Conservation (phyloP, 176 grass and related monocot species). For the Tuctoria greenei region DNA sequence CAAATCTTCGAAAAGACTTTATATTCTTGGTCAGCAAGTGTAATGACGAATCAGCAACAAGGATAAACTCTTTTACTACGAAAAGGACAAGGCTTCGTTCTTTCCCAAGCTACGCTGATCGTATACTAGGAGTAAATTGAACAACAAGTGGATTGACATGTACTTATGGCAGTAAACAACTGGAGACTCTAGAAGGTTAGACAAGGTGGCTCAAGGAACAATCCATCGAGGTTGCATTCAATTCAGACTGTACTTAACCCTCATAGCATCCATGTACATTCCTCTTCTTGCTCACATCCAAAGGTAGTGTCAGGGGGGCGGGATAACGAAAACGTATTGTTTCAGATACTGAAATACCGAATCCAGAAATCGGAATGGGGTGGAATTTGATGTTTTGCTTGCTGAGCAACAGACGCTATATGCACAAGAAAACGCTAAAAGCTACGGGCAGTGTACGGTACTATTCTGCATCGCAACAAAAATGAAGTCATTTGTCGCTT, state of each 20-base stretch:
- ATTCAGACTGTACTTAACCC: neutral
- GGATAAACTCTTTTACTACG: neutral
- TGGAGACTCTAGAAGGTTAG: neutral
- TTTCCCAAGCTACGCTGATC: neutral
- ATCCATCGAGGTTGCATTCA: neutral
- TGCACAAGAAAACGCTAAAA: too few species aligned
- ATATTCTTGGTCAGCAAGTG: neutral
- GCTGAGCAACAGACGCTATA: too few species aligned
- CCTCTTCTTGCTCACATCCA: neutral
- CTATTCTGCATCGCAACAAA: neutral
- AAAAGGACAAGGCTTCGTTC: too few species aligned
- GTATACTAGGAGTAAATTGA: neutral
- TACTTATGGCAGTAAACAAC: too few species aligned
- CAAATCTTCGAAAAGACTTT: conserved; percentile 9
- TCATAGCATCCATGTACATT: conserved; percentile 33
- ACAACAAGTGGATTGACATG: neutral
- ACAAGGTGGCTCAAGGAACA: neutral
- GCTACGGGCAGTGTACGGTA: neutral
- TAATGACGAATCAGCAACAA: neutral
- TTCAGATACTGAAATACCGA: too few species aligned
- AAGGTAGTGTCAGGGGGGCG: too few species aligned
- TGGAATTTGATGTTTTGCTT: too few species aligned
- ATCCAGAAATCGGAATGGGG: too few species aligned
- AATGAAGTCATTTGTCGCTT: neutral
- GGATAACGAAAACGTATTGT: too few species aligned